Conservation (phyloP, 306 rosid species). For the Neltuma alba region DNA sequence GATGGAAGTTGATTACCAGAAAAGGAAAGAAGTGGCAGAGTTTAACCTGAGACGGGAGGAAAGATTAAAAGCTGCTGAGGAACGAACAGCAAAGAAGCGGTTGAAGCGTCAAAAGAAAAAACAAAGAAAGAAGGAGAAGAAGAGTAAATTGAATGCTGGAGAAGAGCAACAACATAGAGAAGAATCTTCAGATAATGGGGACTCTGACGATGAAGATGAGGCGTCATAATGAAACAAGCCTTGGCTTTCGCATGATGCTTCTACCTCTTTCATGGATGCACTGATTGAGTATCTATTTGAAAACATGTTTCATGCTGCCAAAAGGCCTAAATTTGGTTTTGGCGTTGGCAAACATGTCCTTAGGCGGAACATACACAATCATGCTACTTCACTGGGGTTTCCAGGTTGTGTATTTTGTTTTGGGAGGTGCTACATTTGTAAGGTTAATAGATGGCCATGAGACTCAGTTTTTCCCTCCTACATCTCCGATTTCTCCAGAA, state of each 20-base stretch:
- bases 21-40: conserved; percentile 78
- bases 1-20: conserved; percentile 87
- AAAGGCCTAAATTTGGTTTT: background rate
- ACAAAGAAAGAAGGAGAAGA: conserved; percentile 78
- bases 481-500: background rate
- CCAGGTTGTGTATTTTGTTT: conserved; percentile 17
- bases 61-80: conserved; percentile 82
- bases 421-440: background rate
- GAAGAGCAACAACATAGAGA: conserved; percentile 56
- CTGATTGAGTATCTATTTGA: conserved; percentile 1
- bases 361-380: conserved; percentile 14
- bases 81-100: conserved; percentile 84
- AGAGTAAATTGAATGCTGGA: conserved; percentile 50
- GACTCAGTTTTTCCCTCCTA: background rate
- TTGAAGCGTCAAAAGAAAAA: conserved; percentile 87
- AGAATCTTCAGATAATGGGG: conserved; percentile 64
- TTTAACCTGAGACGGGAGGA: conserved; percentile 85
- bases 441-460: too few species aligned
- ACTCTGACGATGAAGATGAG: conserved; percentile 59
- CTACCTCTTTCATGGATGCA: background rate
- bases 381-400: background rate
- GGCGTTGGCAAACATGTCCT: background rate
- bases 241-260: conserved; percentile 14
- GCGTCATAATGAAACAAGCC: conserved; percentile 44
- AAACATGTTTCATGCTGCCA: background rate